Evolutionary conservation across 495 filamentous ascomycete genomes (phyloP), one percentile per base, ranked within the genome.

Genomic region (Neurospora sp.): DNA sequence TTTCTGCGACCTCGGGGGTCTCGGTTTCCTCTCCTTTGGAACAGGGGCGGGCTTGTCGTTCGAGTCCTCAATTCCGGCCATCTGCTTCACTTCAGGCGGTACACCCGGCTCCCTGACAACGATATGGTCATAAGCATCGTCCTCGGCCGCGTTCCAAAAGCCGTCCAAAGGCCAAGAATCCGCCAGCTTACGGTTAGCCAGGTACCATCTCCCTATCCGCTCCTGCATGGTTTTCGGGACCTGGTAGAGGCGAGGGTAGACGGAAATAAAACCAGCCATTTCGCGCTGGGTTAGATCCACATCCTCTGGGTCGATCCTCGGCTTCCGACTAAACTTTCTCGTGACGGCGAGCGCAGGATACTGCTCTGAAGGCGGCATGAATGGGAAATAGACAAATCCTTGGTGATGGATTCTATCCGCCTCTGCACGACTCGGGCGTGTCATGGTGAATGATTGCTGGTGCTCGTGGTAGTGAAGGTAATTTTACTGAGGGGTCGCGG

Each of bases 191-290:
- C 23, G 3, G 38, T 74, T 69, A 16, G 20, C 12, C 2, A 9
- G 31, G 4, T 18, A 41, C 76, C 76, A 78, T 39, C 41, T 66
- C 4, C 27, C 12, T 20, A 76, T 40, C 6, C 76, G 62, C 9
- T 39, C 46, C 14, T 38, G 70, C 12, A 41, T 73, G 14, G 27
- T 73, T 4, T 1, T 8, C 1, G 71, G 44, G 14, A 78, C 75
- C 20, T 76, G 75, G 35, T 75, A 73, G 10, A 78, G 62, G 4
- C 76, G 70, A 11, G 41, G 54, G 38, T 74, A 76, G 6, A 78
- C 39, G 1, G 46, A 39, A 9, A 62, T 62, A 31, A 76, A 72
- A 6, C 46, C 60, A 14, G 39, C 20, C 38, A 76, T 39, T 12
- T 76, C 73, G 4, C 62, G 40, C 23, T 72, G 49, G 3, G 37